Conservation (phyloP, 495 filamentous ascomycete species). For the Aspergillus heteromorphus region DNA sequence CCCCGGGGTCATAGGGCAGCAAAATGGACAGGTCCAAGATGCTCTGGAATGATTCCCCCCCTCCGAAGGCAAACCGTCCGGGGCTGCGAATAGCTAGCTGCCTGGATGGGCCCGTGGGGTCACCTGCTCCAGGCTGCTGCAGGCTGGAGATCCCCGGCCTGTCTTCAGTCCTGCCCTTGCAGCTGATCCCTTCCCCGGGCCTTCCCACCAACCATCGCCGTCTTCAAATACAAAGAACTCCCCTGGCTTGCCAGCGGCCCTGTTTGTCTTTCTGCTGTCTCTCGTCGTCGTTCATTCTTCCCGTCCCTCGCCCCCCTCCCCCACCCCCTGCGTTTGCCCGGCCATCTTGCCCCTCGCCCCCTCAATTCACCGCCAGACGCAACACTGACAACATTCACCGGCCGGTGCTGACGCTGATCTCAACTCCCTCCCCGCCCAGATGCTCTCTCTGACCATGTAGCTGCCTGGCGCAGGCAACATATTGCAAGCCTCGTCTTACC, state of each 20-base stretch:
- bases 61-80: too few species aligned
- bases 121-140: background rate
- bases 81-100: too few species aligned
- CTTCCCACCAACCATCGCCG: background rate
- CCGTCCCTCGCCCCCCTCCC: background rate
- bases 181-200: conserved; percentile 3
- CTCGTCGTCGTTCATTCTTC: background rate
- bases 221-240: background rate
- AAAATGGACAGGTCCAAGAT: background rate
- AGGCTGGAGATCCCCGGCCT: conserved; percentile 1
- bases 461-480: background rate
- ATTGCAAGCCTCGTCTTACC: background rate
- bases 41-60: too few species aligned
- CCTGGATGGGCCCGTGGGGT: background rate
- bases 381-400: conserved; percentile 20
- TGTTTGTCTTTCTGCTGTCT: background rate
- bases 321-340: conserved; percentile 13
- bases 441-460: conserved; percentile 8
- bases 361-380: conserved; percentile 49
- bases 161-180: conserved; percentile 5
- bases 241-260: background rate
- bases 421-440: conserved; percentile 1
- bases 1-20: background rate
- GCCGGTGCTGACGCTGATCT: background rate
- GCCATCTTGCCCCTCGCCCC: conserved; percentile 3